Base-by-base conservation (phyloP, 257 asterid genomes). In the Nicotiana obtusifolia region DNA sequence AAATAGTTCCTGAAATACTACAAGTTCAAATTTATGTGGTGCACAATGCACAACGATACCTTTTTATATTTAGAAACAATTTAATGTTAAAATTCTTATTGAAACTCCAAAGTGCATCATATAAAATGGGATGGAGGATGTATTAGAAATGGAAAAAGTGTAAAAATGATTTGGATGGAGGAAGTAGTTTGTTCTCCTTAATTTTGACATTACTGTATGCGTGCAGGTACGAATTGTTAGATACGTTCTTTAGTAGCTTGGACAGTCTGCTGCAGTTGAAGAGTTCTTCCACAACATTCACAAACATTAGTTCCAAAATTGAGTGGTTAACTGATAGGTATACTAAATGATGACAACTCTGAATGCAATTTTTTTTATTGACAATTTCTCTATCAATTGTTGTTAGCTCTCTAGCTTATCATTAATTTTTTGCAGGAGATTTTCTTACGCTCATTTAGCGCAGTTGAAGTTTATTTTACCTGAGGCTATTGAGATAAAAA, bases 321-420 rank as follows among this genome's bases (percentile, higher is more conserved):
- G 93, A 91, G 85, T 76, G 80, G 64, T 87, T 96, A 81, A 91
- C 98, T 0, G 97, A 93, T 20, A 93, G 98, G 99, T 96, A 85
- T 28, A 76, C 15, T 1, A 17, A 66, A 59, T 41, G 67, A 31
- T 37, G 44, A 37, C 44, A 37, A 37, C 24, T 44, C 35, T 26
- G 68, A 16, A 57, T 49, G 76, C 26, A 16, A 37, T 10, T 37
- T 7, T 60, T 64, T 60, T 19, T 30, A 20, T 28, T 22, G 17
- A 19, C 71, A 53, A 44, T 11, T 37, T 81, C 44, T 57, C 37
- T 11, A 0, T 67, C 24, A 3, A 10, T 7, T 5, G 64, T 35
- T 20, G 77, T 7, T 76, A 26, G 15, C 5, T 13, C 44, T 31
- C 19, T 15, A 33, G 3, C 5, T n/a, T 17, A 2, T 30, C 20